Percentiles rank a stretch among this genome's conserved stretches.
Conservation (phyloP, 2,329 filamentous ascomycete species). For the Penicillium sp. region DNA sequence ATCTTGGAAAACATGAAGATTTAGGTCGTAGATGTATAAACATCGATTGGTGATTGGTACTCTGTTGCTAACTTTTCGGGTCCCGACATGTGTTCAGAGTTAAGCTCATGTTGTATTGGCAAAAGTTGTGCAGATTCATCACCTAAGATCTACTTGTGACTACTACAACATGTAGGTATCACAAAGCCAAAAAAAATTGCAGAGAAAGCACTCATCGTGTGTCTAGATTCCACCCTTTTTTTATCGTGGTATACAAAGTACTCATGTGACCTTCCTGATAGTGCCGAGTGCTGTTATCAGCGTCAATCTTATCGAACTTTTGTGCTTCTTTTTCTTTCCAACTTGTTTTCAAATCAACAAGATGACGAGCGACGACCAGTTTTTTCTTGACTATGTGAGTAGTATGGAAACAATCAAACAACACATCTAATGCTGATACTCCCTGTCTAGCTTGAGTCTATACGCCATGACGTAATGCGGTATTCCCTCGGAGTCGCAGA, state of each 20-base stretch:
- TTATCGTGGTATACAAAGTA: neutral
- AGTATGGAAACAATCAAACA: slow-evolving; percentile 5
- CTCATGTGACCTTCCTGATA: slow-evolving; percentile 8
- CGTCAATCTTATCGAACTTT: slow-evolving; percentile 20
- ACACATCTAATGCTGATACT: slow-evolving; percentile 11
- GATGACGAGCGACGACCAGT: slow-evolving; percentile 79
- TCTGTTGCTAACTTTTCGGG: too few species aligned
- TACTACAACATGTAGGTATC: too few species aligned
- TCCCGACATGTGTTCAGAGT: too few species aligned
- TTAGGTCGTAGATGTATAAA: too few species aligned
- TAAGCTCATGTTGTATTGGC: too few species aligned
- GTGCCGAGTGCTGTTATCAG: slow-evolving; percentile 10
- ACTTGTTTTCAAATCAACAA: slow-evolving; percentile 29
- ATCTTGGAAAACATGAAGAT: too few species aligned
- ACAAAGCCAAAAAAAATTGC: neutral
- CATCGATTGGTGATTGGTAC: too few species aligned
- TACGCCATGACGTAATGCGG: slow-evolving; percentile 64
- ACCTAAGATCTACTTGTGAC: too few species aligned
- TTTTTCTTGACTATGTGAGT: slow-evolving; percentile 73
- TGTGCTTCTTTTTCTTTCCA: slow-evolving; percentile 13
- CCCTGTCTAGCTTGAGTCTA: slow-evolving; percentile 52
- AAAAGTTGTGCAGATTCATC: too few species aligned
- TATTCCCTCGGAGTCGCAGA: slow-evolving; percentile 74
- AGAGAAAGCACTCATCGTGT: too few species aligned
- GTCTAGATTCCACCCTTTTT: neutral